These are phyloP conservation scores for Amanita muscaria DNA, from an alignment of 768 basidiomycete genomes.

Conservation along the genomic window DNA sequence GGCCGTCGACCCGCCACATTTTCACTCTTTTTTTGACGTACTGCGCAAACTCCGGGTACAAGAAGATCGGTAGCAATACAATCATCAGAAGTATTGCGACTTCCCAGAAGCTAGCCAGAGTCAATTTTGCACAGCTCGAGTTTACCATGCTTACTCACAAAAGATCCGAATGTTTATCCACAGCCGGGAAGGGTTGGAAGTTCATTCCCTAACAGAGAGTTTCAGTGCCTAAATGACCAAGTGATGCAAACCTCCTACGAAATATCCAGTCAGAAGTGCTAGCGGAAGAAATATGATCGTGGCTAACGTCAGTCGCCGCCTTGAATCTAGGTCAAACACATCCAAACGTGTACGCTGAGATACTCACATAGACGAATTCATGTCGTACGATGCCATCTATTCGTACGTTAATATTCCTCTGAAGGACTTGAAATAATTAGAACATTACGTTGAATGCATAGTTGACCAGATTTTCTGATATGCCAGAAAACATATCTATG, in stretches of 20 bases:
- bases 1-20: not conserved
- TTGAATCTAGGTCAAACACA: too few species aligned
- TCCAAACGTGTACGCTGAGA: too few species aligned
- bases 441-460: constrained; percentile 58
- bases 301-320: too few species aligned
- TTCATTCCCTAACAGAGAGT: constrained; percentile 54
- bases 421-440: not conserved
- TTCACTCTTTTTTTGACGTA: constrained; percentile 35
- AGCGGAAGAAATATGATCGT: too few species aligned
- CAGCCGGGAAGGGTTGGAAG: constrained; percentile 45
- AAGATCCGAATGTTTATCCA: constrained; percentile 32
- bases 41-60: constrained; percentile 44
- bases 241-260: too few species aligned
- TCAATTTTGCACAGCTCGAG: not conserved
- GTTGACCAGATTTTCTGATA: constrained; percentile 59
- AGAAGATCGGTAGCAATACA: constrained; percentile 48
- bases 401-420: not conserved
- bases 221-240: too few species aligned
- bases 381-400: too few species aligned
- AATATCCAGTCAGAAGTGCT: too few species aligned
- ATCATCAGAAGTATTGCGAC: constrained; percentile 55
- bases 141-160: constrained; percentile 30
- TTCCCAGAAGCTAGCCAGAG: constrained; percentile 51
- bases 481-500: constrained; percentile 53
- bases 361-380: too few species aligned